Evolutionary conservation across 1,284 basidiomycete species (phyloP).

Genomic region (Boletus smithii): DNA sequence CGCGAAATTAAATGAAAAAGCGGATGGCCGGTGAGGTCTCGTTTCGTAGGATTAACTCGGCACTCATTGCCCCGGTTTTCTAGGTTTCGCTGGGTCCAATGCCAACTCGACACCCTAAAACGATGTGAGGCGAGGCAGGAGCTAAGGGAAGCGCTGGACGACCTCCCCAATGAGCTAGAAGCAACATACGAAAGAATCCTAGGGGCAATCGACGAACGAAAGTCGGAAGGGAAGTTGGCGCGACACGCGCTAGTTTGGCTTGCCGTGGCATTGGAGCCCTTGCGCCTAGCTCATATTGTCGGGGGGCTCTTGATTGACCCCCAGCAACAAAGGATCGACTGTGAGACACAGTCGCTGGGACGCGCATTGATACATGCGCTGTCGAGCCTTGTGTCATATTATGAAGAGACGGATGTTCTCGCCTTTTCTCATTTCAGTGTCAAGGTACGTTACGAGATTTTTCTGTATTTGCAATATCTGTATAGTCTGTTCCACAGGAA

Average conservation of each 20-base stretch:
- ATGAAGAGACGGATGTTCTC: neutral
- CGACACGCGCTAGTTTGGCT: conserved; percentile 1
- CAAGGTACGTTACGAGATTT: neutral
- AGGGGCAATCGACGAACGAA: neutral
- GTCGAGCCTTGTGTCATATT: conserved; percentile 5
- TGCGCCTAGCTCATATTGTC: neutral
- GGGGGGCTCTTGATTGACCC: neutral
- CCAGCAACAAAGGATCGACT: no score
- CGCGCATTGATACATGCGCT: neutral
- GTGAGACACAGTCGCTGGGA: neutral
- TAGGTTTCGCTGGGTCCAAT: conserved; percentile 7
- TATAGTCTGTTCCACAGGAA: neutral
- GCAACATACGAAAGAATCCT: conserved; percentile 2
- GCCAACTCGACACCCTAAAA: conserved; percentile 2
- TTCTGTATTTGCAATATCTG: neutral
- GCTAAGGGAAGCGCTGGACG: neutral
- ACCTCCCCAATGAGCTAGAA: neutral
- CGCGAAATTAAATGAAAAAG: neutral
- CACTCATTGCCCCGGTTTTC: neutral
- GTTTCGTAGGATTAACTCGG: no score
- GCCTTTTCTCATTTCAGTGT: conserved; percentile 3
- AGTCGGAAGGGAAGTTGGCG: neutral
- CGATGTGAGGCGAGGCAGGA: neutral
- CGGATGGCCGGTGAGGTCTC: neutral
- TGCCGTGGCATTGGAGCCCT: neutral